Percentiles rank a stretch among this genome's conserved stretches.
Evolutionary conservation across 441 rosid species (phyloP).

Genomic region (Bocquillonia castaneifolia): DNA sequence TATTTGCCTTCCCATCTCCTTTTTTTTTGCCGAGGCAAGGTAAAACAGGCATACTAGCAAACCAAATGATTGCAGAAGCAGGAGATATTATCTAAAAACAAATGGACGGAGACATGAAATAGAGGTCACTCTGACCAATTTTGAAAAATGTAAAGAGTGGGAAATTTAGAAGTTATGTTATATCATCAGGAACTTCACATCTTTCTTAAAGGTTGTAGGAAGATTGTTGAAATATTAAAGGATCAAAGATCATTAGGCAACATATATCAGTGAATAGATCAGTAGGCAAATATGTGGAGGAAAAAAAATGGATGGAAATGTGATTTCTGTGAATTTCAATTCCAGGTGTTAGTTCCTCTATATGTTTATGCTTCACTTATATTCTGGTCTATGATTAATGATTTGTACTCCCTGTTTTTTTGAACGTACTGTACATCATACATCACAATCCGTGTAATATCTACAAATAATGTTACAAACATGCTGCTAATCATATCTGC

Average conservation of each 20-base stretch:
- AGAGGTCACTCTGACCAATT: slow-evolving; percentile 1
- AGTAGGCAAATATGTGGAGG: background rate
- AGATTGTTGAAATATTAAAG: background rate
- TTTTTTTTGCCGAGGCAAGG: background rate
- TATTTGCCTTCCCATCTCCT: background rate
- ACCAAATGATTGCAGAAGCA: background rate
- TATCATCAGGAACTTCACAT: background rate
- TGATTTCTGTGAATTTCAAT: background rate
- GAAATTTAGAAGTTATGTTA: background rate
- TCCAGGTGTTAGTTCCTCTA: background rate
- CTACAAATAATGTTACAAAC: slow-evolving; percentile 5
- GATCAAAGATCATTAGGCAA: background rate
- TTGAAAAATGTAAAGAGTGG: background rate
- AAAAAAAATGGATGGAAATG: background rate
- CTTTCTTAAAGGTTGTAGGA: background rate
- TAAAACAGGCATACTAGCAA: background rate
- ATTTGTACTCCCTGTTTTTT: background rate
- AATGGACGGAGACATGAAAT: background rate
- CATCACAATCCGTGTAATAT: background rate
- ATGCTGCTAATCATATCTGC: slow-evolving; percentile 18
- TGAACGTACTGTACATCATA: background rate
- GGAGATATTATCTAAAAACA: background rate
- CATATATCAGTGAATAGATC: background rate
- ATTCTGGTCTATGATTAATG: background rate
- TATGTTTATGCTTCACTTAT: background rate